Percentiles rank a stretch among this genome's conserved stretches.
phyloP scores from a whole-genome alignment of 2,329 filamentous ascomycete species.

The Penicillium sp. region DNA sequence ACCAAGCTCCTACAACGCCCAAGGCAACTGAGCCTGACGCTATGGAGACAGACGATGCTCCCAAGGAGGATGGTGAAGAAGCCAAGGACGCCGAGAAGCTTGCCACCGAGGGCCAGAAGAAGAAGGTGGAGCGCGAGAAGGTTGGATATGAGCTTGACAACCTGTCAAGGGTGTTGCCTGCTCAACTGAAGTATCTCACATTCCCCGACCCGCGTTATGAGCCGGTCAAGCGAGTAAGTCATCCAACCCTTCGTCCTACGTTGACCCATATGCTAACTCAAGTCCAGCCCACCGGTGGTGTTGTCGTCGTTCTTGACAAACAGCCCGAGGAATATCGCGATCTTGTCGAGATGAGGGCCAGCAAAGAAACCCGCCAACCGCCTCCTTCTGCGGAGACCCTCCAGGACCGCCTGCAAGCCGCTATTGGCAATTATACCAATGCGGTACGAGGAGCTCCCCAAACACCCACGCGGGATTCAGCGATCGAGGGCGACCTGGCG shows the following conservation, averaged over 20 bases:
- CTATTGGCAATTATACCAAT: constrained; percentile 26
- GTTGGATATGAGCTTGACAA: constrained; percentile 94
- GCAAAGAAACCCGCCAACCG: constrained; percentile 60
- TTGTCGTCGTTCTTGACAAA: constrained; percentile 86
- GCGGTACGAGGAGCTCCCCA: constrained; percentile 26
- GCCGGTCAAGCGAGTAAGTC: constrained; percentile 82
- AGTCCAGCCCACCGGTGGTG: constrained; percentile 81
- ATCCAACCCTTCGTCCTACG: neutral
- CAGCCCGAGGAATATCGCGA: constrained; percentile 75
- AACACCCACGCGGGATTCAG: constrained; percentile 32
- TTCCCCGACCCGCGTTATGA: constrained; percentile 89
- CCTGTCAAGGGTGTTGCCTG: constrained; percentile 90
- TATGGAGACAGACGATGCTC: constrained; percentile 69
- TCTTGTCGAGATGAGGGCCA: constrained; percentile 87
- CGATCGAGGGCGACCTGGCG: too few relatives aligned
- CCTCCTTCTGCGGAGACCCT: constrained; percentile 44
- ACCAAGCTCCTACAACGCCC: constrained; percentile 73
- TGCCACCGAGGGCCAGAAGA: constrained; percentile 66
- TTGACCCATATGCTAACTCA: constrained; percentile 42
- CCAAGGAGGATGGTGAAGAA: constrained; percentile 64
- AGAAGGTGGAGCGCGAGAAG: constrained; percentile 94
- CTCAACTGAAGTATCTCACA: constrained; percentile 92
- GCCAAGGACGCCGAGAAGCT: constrained; percentile 63
- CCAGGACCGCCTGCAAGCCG: constrained; percentile 46
- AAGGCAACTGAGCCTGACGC: constrained; percentile 70